A percentile compares a stretch with the other conserved stretches of the same genome.
Conservation (phyloP, 2,329 filamentous ascomycete genomes). For the Salinomyces thailandicus region DNA sequence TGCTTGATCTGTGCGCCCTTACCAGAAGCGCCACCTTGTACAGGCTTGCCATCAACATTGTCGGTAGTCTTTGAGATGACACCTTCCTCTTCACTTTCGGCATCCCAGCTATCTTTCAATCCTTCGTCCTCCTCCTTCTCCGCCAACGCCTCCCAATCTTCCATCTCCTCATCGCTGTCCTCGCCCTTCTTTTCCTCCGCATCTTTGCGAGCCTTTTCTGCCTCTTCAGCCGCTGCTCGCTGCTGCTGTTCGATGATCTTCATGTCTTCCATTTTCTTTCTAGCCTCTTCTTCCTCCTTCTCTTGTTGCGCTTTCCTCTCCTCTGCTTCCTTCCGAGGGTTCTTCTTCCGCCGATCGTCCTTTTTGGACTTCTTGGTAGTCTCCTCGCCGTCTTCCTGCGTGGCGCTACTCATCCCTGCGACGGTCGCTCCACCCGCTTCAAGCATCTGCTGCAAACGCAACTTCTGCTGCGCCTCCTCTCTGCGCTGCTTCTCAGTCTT, state of each 20-base stretch:
- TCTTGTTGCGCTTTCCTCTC: slow-evolving; percentile 36
- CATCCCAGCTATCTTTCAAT: slow-evolving; percentile 93
- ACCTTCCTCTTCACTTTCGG: slow-evolving; percentile 58
- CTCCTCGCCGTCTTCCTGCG: slow-evolving; percentile 38
- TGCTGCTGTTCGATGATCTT: slow-evolving; percentile 52
- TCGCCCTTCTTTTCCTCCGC: slow-evolving; percentile 56
- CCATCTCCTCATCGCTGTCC: slow-evolving; percentile 54
- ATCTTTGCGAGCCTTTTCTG: slow-evolving; percentile 57
- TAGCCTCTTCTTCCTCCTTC: slow-evolving; percentile 43
- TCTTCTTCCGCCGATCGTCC: slow-evolving; percentile 69
- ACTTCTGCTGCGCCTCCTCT: slow-evolving; percentile 66
- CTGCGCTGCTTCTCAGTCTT: slow-evolving; percentile 78
- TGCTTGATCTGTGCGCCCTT: slow-evolving; percentile 18
- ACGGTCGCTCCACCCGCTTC: slow-evolving; percentile 55
- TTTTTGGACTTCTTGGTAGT: slow-evolving; percentile 73
- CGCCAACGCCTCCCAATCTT: slow-evolving; percentile 81
- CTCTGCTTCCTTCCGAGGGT: slow-evolving; percentile 50
- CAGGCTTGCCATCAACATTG: slow-evolving; percentile 28
- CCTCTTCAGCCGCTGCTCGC: slow-evolving; percentile 67
- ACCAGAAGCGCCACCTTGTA: slow-evolving; percentile 17
- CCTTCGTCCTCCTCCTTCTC: slow-evolving; percentile 64
- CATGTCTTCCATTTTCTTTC: slow-evolving; percentile 46
- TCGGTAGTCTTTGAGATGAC: slow-evolving; percentile 22
- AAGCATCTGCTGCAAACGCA: slow-evolving; percentile 76
- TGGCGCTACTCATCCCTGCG: slow-evolving; percentile 33